Conservation (phyloP, 1,139 yeast genomes). For the Arxiozyma slooffiae region DNA sequence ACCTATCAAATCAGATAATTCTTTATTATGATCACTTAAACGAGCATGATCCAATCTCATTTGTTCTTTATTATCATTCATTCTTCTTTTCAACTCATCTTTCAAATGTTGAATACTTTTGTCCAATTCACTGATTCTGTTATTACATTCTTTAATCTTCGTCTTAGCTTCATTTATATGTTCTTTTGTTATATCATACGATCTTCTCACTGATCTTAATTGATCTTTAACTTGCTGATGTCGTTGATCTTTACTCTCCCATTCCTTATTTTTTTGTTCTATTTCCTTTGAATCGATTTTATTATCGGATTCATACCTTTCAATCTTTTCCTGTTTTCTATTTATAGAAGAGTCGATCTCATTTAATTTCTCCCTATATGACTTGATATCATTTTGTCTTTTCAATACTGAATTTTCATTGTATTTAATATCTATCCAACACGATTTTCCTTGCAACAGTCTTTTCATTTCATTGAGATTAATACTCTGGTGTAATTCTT, state of each 20-base stretch:
- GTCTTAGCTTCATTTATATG: constrained; percentile 25
- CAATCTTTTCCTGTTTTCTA: constrained; percentile 20
- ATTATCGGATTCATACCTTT: constrained; percentile 16
- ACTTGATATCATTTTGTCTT: constrained; percentile 21
- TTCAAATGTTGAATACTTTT: constrained; percentile 35
- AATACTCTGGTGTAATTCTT: constrained; percentile 27
- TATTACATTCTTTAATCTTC: constrained; percentile 29
- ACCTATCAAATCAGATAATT: constrained; percentile 8
- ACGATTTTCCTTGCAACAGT: constrained; percentile 48
- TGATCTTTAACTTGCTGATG: constrained; percentile 21
- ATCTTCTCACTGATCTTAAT: constrained; percentile 15
- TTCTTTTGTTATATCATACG: constrained; percentile 18
- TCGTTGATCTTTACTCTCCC: constrained; percentile 21
- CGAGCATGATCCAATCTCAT: constrained; percentile 14
- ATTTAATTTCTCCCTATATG: constrained; percentile 21
- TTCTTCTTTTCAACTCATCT: constrained; percentile 23
- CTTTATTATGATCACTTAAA: constrained; percentile 13
- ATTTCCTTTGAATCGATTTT: constrained; percentile 17
- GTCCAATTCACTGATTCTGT: constrained; percentile 32
- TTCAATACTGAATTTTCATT: constrained; percentile 22
- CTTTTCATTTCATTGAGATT: constrained; percentile 38
- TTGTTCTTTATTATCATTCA: constrained; percentile 26
- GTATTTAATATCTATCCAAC: constrained; percentile 44
- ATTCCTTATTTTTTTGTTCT: constrained; percentile 19
- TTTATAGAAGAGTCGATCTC: constrained; percentile 18